A percentile compares a stretch with the other conserved stretches of the same genome.
These are phyloP conservation scores for Diutina siamensis DNA, from an alignment of 1,139 yeast genomes.

Conservation along the genomic window DNA sequence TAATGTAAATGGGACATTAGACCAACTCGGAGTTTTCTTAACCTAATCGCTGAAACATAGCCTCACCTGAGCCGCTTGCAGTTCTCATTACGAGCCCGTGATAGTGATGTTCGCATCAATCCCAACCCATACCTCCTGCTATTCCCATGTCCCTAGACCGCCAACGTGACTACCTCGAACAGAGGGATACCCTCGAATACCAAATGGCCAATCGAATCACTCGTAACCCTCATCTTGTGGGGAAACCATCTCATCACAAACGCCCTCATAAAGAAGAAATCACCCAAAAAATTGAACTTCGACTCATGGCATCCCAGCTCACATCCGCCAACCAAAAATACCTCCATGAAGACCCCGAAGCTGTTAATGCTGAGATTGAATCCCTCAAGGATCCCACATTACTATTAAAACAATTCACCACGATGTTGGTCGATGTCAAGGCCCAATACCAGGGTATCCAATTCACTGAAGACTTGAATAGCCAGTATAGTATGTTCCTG, in stretches of 20 bases:
- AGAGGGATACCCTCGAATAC: background rate
- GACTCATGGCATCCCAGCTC: background rate
- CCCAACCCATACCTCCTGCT: background rate
- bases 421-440: background rate
- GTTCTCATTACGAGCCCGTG: too few relatives aligned
- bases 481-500: background rate
- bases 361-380: background rate
- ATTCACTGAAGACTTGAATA: background rate
- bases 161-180: background rate
- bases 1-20: too few relatives aligned
- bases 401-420: background rate
- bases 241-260: background rate
- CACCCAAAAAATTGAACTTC: background rate
- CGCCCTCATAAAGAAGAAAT: slow-evolving; percentile 1
- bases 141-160: background rate
- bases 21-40: too few relatives aligned
- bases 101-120: too few relatives aligned
- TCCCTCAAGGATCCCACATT: background rate
- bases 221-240: background rate
- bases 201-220: background rate
- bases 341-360: background rate
- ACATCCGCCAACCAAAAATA: background rate
- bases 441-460: background rate
- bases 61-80: background rate
- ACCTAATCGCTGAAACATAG: too few relatives aligned